Evolutionary conservation across 139 green algal genomes (phyloP).

Genomic region (Limnomonas spitsbergensis): DNA sequence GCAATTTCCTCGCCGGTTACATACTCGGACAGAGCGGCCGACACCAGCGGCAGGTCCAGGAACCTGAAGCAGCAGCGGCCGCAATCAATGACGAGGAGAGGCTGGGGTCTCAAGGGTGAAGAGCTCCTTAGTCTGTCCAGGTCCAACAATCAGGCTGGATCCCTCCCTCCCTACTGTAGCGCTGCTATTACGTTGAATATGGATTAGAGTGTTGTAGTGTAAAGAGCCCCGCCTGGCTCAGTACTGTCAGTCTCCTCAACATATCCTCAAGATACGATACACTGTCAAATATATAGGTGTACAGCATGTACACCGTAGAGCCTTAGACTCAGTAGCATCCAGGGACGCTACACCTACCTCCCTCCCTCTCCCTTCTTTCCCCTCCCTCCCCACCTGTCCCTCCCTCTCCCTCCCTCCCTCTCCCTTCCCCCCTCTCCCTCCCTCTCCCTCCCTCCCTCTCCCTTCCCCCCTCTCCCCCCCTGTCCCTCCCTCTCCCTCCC

Average conservation of each 20-base stretch:
- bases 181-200: too few relatives aligned
- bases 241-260: too few relatives aligned
- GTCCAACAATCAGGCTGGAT: neutral
- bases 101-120: neutral
- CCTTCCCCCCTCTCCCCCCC: slow-evolving; percentile 25
- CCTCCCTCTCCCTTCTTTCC: neutral
- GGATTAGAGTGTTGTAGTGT: too few relatives aligned
- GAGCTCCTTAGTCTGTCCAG: neutral
- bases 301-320: too few relatives aligned
- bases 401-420: neutral
- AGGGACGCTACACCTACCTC: neutral
- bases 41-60: neutral
- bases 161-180: neutral
- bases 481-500: too few relatives aligned
- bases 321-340: too few relatives aligned
- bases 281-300: too few relatives aligned
- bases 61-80: slow-evolving; percentile 12
- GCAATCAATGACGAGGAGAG: neutral
- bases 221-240: too few relatives aligned
- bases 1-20: slow-evolving; percentile 53
- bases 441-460: slow-evolving; percentile 15
- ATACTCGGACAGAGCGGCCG: slow-evolving; percentile 38
- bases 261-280: too few relatives aligned
- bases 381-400: neutral
- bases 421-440: neutral